phyloP scores from a whole-genome alignment of 306 rosid species.

The Pyrus pyrifolia region DNA sequence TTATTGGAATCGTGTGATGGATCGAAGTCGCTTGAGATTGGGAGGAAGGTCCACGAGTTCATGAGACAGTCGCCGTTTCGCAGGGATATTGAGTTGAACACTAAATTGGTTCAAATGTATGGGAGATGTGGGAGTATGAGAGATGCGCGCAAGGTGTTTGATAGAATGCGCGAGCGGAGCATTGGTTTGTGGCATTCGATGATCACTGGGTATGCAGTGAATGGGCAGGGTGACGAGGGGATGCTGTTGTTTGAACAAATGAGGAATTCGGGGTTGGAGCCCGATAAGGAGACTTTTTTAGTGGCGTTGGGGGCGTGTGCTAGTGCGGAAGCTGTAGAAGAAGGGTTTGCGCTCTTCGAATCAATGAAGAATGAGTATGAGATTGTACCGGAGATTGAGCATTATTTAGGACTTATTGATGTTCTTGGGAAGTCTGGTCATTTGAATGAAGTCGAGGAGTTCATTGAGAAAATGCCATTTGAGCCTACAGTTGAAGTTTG shows the following conservation, averaged over 20 bases:
- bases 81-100: constrained; percentile 42
- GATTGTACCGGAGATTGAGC: constrained; percentile 45
- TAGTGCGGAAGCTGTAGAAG: constrained; percentile 47
- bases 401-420: constrained; percentile 46
- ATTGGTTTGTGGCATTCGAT: constrained; percentile 51
- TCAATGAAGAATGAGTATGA: constrained; percentile 46
- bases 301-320: constrained; percentile 65
- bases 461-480: constrained; percentile 50
- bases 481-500: constrained; percentile 38
- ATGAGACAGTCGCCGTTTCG: constrained; percentile 37
- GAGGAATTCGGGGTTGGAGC: constrained; percentile 43
- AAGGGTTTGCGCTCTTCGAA: constrained; percentile 45
- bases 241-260: constrained; percentile 50
- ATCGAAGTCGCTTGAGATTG: constrained; percentile 37
- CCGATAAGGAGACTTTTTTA: constrained; percentile 39
- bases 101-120: constrained; percentile 49
- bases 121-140: constrained; percentile 49
- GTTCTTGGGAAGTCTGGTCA: constrained; percentile 64
- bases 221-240: constrained; percentile 49
- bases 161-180: constrained; percentile 52
- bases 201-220: constrained; percentile 51
- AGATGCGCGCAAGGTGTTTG: constrained; percentile 70
- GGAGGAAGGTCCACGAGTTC: constrained; percentile 46
- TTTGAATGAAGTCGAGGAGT: constrained; percentile 65
- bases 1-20: constrained; percentile 48